A percentile compares a stretch with the other conserved stretches of the same genome.
Evolutionary conservation across 164 flowering plant species (phyloP).

Genomic region (Vitis rotundifolia): DNA sequence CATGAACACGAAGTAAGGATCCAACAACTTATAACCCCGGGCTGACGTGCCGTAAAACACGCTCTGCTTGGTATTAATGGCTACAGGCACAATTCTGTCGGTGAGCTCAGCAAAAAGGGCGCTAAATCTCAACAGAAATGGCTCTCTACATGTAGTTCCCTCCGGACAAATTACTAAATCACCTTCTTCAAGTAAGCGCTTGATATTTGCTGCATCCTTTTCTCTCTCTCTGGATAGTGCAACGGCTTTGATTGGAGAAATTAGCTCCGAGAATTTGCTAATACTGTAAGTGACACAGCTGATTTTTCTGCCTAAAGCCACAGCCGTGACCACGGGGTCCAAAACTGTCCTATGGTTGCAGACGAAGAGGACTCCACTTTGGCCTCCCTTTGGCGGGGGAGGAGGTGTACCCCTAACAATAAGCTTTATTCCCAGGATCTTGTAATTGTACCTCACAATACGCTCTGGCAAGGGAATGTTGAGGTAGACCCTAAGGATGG

Average conservation of each 20-base stretch:
- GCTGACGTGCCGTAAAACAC: conserved; percentile 70
- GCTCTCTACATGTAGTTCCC: conserved; percentile 85
- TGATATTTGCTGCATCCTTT: conserved; percentile 64
- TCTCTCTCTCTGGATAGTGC: conserved; percentile 71
- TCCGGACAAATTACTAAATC: conserved; percentile 85
- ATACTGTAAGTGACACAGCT: conserved; percentile 85
- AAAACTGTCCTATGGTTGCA: conserved; percentile 68
- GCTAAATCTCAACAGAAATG: conserved; percentile 72
- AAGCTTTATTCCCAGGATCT: conserved; percentile 60
- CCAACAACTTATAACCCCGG: conserved; percentile 64
- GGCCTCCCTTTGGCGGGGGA: conserved; percentile 61
- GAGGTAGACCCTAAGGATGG: conserved; percentile 57
- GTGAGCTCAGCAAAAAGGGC: conserved; percentile 83
- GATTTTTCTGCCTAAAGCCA: conserved; percentile 64
- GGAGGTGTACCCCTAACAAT: conserved; percentile 74
- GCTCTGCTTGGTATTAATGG: conserved; percentile 66
- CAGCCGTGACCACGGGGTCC: conserved; percentile 72
- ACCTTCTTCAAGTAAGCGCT: conserved; percentile 62
- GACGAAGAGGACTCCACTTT: conserved; percentile 52
- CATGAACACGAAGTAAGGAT: conserved; percentile 84
- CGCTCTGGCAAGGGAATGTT: conserved; percentile 65
- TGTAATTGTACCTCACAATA: conserved; percentile 49
- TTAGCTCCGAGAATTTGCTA: conserved; percentile 65
- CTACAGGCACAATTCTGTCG: conserved; percentile 83
- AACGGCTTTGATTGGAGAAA: conserved; percentile 77